A percentile compares a stretch with the other conserved stretches of the same genome.
These are phyloP conservation scores for Tranzscheliella williamsii DNA, from an alignment of 1,284 basidiomycete species.

Conservation along the genomic window DNA sequence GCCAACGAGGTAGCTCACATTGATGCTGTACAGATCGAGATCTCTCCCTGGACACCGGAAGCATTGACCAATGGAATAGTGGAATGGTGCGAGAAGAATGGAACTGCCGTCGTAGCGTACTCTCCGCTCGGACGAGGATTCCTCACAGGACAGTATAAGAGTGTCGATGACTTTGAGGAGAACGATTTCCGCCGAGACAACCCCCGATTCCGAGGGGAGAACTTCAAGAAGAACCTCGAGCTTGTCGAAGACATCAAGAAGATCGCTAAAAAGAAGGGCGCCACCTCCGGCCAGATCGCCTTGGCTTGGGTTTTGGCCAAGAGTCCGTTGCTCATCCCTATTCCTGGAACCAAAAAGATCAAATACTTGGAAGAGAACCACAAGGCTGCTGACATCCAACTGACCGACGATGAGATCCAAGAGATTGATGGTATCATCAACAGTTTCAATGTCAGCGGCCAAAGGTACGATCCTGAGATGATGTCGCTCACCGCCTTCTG, in stretches of 20 bases:
- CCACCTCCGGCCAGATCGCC: conserved; percentile 44
- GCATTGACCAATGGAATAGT: conserved; percentile 45
- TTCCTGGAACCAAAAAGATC: conserved; percentile 41
- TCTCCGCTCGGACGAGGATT: conserved; percentile 38
- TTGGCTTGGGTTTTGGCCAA: conserved; percentile 40
- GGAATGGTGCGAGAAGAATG: conserved; percentile 39
- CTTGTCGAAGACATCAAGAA: conserved; percentile 32
- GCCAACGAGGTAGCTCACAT: conserved; percentile 60
- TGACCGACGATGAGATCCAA: conserved; percentile 21
- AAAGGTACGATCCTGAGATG: conserved; percentile 19
- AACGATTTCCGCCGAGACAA: conserved; percentile 42
- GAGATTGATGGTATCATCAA: conserved; percentile 42
- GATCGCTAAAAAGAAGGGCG: conserved; percentile 39
- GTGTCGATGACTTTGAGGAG: conserved; percentile 24
- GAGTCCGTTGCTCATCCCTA: conserved; percentile 24
- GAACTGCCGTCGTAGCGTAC: conserved; percentile 41
- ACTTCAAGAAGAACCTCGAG: conserved; percentile 43
- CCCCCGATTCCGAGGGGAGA: conserved; percentile 38
- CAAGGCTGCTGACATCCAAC: conserved; percentile 21
- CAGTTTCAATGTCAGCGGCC: conserved; percentile 43
- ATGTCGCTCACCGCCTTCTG: conserved; percentile 21
- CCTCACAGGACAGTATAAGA: conserved; percentile 38
- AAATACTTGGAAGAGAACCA: conserved; percentile 40
- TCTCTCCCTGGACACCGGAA: conserved; percentile 63
- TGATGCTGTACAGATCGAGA: conserved; percentile 64